phyloP scores from a whole-genome alignment of 768 basidiomycete species.

The Termitomyces sp. region DNA sequence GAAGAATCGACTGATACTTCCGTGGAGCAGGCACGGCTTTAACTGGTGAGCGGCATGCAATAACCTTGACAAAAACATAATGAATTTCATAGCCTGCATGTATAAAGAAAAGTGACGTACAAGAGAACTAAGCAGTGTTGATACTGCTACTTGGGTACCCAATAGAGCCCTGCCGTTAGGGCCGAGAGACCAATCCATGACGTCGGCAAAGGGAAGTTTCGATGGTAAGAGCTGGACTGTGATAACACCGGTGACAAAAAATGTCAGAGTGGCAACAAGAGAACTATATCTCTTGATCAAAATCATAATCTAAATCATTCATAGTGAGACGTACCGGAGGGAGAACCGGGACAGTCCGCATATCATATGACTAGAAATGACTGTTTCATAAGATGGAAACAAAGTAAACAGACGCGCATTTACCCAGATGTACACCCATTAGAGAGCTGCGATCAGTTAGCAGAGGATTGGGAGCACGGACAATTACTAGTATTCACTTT shows the following conservation, averaged over 20 bases:
- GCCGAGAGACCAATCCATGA: constrained; percentile 36
- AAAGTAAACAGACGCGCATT: neutral
- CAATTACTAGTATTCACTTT: constrained; percentile 34
- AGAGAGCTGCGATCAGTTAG: constrained; percentile 32
- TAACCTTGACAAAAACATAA: neutral
- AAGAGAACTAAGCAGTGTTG: constrained; percentile 20
- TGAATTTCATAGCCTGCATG: constrained; percentile 1
- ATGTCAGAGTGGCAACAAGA: constrained; percentile 45
- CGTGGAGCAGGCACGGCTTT: constrained; percentile 1
- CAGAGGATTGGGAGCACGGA: neutral
- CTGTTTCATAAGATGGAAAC: neutral
- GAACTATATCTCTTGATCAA: constrained; percentile 31
- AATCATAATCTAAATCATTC: neutral
- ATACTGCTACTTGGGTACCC: constrained; percentile 28
- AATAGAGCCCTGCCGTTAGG: constrained; percentile 29
- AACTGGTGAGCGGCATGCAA: constrained; percentile 1
- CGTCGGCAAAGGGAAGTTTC: constrained; percentile 22
- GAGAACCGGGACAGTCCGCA: constrained; percentile 54
- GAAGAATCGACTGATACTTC: constrained; percentile 18
- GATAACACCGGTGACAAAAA: constrained; percentile 43
- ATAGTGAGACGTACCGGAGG: constrained; percentile 30
- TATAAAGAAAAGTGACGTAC: constrained; percentile 23
- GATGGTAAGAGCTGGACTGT: constrained; percentile 35
- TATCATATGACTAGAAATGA: constrained; percentile 50
- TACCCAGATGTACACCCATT: constrained; percentile 68